Evolutionary conservation across 805 yeast genomes (phyloP), one percentile per base, ranked within the genome.

Genomic region (Yarrowia deformans): DNA sequence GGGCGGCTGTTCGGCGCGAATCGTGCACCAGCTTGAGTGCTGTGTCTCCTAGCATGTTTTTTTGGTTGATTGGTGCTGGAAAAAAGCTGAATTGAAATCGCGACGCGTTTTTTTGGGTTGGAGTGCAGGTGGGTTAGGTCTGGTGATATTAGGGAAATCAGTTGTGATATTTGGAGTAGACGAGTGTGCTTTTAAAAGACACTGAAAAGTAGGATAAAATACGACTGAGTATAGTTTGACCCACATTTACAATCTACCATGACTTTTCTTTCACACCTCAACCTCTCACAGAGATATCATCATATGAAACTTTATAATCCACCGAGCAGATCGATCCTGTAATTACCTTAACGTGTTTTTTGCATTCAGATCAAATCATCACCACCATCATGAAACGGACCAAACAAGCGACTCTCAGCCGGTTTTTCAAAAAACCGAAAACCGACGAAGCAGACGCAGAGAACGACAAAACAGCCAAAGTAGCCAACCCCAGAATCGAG

Each of bases 11-110:
- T 72, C 98, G 82, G 71, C 93, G 90, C 16, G 98, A 95, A 70
- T 95, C 98, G 43, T 87, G 81, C 1, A 91, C 83, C n/a, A 94
- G 84, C 77, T 94, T 94, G 71, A 87, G 85, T 1, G 94, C 97
- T 6, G 85, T 74, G 74, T 93, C 98, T 37, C 98, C 98, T 74
- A 91, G 91, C 99, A 94, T 94, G 32, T 64, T 50, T 39, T 64
- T 50, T 39, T 3, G 49, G 42, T 12, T 16, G 55, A 18, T 9
- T 10, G 29, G 4, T 23, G 29, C 29, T 13, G 58, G n/a, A n/a
- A 39, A 39, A 23, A 37, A 14, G 16, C 14, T 4, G 29, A 37
- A 54, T 54, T 54, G 10, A 54, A 39, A 54, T 39, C 60, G 60
- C 60, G 60, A 54, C 60, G 60, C 60, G 60, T 54, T 54, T 54